These are phyloP conservation scores for Dactylorhiza incarnata DNA, from an alignment of 106 monocot genomes.

Conservation along the genomic window DNA sequence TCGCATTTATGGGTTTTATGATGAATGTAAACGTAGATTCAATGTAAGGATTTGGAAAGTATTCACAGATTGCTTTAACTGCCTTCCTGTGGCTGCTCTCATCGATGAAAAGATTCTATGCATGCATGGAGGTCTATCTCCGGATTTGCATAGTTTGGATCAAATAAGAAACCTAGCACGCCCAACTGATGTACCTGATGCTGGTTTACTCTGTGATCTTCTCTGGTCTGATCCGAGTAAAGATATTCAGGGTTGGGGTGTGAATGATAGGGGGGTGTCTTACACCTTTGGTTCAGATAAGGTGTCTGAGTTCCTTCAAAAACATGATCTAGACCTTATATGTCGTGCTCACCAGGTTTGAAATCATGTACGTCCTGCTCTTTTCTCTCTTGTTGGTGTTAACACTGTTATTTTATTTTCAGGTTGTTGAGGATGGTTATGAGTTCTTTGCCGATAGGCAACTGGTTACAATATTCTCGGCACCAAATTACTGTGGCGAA, in stretches of 20 bases:
- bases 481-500: slow-evolving; percentile 44
- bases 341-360: slow-evolving; percentile 48
- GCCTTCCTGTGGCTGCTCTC: slow-evolving; percentile 43
- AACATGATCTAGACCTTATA: slow-evolving; percentile 39
- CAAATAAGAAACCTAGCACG: slow-evolving; percentile 31
- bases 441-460: slow-evolving; percentile 40
- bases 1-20: slow-evolving; percentile 41
- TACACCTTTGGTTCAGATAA: slow-evolving; percentile 39
- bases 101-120: slow-evolving; percentile 43
- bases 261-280: slow-evolving; percentile 33
- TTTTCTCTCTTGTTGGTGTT: not conserved
- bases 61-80: slow-evolving; percentile 44
- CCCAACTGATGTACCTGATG: slow-evolving; percentile 42
- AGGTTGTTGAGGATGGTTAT: slow-evolving; percentile 42
- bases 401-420: slow-evolving; percentile 1
- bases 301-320: slow-evolving; percentile 34
- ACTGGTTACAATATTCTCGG: slow-evolving; percentile 41
- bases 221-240: slow-evolving; percentile 47
- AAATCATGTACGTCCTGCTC: not conserved
- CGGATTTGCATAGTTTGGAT: slow-evolving; percentile 32
- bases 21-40: slow-evolving; percentile 45
- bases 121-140: slow-evolving; percentile 55
- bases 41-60: slow-evolving; percentile 35
- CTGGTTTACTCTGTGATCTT: slow-evolving; percentile 44
- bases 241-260: slow-evolving; percentile 29